Base-by-base conservation (phyloP, 345 rosid genomes). In the Syzygium grande region DNA sequence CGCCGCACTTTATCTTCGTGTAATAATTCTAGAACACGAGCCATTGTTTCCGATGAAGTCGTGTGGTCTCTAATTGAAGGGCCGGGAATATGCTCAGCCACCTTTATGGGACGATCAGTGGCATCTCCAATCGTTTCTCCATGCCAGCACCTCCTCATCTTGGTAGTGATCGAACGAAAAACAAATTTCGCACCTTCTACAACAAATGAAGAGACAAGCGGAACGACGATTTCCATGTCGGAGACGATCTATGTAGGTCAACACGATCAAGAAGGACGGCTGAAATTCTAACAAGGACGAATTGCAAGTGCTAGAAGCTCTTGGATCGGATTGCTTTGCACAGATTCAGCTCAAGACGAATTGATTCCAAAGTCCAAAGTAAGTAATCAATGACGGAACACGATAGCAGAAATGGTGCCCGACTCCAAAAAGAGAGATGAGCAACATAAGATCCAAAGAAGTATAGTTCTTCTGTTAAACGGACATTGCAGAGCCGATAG, bases 1-100 rank as follows among this genome's bases (percentile, higher is more conserved):
- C 90, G 77, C 30, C 46, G 63, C 17, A 87, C 54, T 46, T 13
- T 52, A 85, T 88, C 91, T 52, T 89, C 86, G 9, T 52, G 56
- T 84, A 89, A 86, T n/a, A 23, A 56, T 56, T 56, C 11, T 11
- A 73, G 80, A 9, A 73, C 8, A 73, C 25, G 49, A 34, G 80
- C 80, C 80, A 73, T 9, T 41, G 49, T 73, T 38, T 73, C 13
- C 14, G 80, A 73, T 73, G 80, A 1, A 0, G 80, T 73, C 1
- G 80, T 73, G 46, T 38, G 80, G 80, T 0, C 49, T 73, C 49
- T 73, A 38, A 73, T 73, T 0, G 80, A 73, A 73, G 49, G 80
- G 80, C 49, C 1, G 8, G 83, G 83, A 38, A 73, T 73, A 73
- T 9, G 83, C 83, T 73, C 83, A 2, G 49, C 83, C 49, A 10